Percentiles rank a stretch among this genome's conserved stretches.
Evolutionary conservation across 352 stramenopile genomes (phyloP).

Genomic region (Pythium aquatile): DNA sequence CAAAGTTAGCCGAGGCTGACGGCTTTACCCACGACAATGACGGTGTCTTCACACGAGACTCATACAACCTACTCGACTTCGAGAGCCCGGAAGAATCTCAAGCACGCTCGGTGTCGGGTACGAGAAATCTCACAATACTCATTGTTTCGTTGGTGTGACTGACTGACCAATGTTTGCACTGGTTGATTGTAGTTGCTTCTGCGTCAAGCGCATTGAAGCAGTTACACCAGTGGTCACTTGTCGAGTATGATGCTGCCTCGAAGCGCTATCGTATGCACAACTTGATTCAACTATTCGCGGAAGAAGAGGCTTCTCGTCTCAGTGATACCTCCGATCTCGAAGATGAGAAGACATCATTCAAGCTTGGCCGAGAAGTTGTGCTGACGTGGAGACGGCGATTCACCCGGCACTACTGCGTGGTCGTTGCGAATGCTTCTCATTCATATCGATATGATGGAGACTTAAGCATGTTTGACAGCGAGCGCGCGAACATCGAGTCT

Average conservation of each 20-base stretch:
- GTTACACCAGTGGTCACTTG: constrained; percentile 77
- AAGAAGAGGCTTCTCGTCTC: constrained; percentile 65
- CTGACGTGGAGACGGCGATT: constrained; percentile 78
- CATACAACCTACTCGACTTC: constrained; percentile 68
- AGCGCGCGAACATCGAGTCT: constrained; percentile 79
- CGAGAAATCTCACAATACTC: neutral
- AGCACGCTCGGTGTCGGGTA: constrained; percentile 41
- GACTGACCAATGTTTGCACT: neutral
- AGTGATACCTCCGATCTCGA: constrained; percentile 31
- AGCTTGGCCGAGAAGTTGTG: constrained; percentile 56
- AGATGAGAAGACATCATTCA: constrained; percentile 16
- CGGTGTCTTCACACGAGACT: constrained; percentile 69
- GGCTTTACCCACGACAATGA: constrained; percentile 74
- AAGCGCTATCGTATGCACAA: constrained; percentile 83
- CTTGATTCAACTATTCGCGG: constrained; percentile 78
- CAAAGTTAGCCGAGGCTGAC: constrained; percentile 69
- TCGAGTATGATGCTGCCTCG: constrained; percentile 66
- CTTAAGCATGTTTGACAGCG: constrained; percentile 65
- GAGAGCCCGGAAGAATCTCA: constrained; percentile 62
- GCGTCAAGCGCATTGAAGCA: constrained; percentile 52
- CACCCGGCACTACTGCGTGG: constrained; percentile 77
- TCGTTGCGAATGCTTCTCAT: constrained; percentile 69
- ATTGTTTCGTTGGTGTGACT: neutral
- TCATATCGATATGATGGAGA: constrained; percentile 72
- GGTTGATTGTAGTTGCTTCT: constrained; percentile 32